These are phyloP conservation scores for Pichia terricola DNA, from an alignment of 1,139 yeast genomes.

Conservation along the genomic window DNA sequence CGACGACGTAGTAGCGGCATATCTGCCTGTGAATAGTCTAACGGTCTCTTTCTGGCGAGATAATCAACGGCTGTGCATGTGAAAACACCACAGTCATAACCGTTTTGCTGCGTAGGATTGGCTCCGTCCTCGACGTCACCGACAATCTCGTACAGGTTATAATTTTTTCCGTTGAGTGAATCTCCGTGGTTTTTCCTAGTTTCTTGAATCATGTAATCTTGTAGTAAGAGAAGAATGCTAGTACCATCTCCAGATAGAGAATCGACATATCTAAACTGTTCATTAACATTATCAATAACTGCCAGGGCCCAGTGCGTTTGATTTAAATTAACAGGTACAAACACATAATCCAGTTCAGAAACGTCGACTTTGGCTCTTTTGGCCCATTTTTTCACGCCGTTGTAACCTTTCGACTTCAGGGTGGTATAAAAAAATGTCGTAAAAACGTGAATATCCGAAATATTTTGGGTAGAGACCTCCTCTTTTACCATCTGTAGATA, in stretches of 20 bases:
- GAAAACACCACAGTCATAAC: conserved; percentile 93
- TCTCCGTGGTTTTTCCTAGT: conserved; percentile 34
- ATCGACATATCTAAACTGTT: conserved; percentile 63
- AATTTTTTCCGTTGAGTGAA: conserved; percentile 28
- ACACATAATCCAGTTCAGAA: conserved; percentile 49
- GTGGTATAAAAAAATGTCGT: conserved; percentile 83
- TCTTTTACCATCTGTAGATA: conserved; percentile 72
- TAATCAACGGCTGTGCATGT: conserved; percentile 71
- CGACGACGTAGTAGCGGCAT: conserved; percentile 60
- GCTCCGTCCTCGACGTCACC: conserved; percentile 33
- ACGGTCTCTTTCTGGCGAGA: conserved; percentile 37
- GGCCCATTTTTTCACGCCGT: conserved; percentile 84
- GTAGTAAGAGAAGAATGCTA: conserved; percentile 41
- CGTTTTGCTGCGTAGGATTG: conserved; percentile 79
- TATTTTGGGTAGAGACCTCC: conserved; percentile 59
- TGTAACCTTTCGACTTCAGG: conserved; percentile 61
- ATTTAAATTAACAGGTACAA: conserved; percentile 77
- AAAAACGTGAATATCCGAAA: conserved; percentile 53
- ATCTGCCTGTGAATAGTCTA: conserved; percentile 58
- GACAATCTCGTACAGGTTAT: conserved; percentile 27
- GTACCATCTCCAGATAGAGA: conserved; percentile 56
- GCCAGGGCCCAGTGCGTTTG: conserved; percentile 93
- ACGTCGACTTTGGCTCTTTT: conserved; percentile 70
- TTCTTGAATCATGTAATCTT: conserved; percentile 53
- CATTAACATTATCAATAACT: conserved; percentile 53